These are phyloP conservation scores for Vicia villosa DNA, from an alignment of 306 rosid genomes.

Conservation along the genomic window DNA sequence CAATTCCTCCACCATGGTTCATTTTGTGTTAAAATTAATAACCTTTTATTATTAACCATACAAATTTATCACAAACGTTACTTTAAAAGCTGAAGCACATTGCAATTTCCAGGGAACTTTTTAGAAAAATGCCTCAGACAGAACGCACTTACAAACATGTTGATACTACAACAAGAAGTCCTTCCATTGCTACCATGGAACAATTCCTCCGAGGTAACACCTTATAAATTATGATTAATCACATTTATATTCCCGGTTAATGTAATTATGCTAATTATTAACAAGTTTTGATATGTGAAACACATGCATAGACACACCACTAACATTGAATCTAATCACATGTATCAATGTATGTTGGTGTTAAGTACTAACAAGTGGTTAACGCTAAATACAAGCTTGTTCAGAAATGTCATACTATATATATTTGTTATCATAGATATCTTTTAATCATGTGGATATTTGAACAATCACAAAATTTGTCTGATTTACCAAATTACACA, in stretches of 20 bases:
- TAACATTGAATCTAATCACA: no score
- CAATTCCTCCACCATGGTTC: constrained; percentile 21
- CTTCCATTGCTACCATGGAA: constrained; percentile 45
- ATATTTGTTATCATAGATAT: no score
- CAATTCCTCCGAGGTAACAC: constrained; percentile 67
- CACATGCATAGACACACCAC: no score
- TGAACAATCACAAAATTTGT: background rate
- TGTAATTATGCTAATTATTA: background rate
- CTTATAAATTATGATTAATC: background rate
- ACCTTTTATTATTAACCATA: constrained; percentile 24
- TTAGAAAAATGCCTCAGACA: constrained; percentile 54
- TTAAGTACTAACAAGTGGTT: no score
- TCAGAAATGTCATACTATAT: no score
- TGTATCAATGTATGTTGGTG: no score
- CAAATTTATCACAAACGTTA: constrained; percentile 12
- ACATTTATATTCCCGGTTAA: background rate
- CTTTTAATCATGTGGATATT: background rate
- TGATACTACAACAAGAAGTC: constrained; percentile 39
- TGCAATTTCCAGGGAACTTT: constrained; percentile 8
- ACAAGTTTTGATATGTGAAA: background rate
- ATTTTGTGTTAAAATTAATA: constrained; percentile 35
- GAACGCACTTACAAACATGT: constrained; percentile 47
- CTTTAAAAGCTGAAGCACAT: constrained; percentile 12
- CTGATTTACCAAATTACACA: background rate
- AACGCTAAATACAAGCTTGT: no score